Evolutionary conservation across 2,329 filamentous ascomycete genomes (phyloP), one percentile per base, ranked within the genome.

Genomic region (Keithomyces neogunnii): DNA sequence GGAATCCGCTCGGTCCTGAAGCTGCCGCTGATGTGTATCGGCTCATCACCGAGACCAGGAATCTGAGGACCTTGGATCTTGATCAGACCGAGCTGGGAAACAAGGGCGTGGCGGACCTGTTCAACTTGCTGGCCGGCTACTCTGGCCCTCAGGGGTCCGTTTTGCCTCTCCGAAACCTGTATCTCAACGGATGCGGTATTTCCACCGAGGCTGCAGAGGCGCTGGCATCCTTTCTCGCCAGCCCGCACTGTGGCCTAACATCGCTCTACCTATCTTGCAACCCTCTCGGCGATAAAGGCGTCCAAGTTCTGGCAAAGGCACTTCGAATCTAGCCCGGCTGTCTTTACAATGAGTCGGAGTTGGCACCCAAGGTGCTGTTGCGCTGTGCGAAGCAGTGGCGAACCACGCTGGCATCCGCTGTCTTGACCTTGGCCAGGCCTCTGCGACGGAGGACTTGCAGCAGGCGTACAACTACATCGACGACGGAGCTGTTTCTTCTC

Each of bases 61-160:
- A 70, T 35, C 62, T 79, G 38, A 67, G 72, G 29, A 77, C 75
- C 33, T 61, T 80, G 33, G 75, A 78, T 58, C 63, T 79, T n/a
- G 75, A 79, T 55, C 74, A 78, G 58, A 77, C 74, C 3, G 69
- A 77, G 59, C 64, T 79, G 3, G 71, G 75, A 3, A 70, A 78
- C 51, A 65, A 57, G 6, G 76, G 75, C 51, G 66, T 74, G 11
- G 66, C 68, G 2, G 60, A 65, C 33, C 60, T 78, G 2, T 78
- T 78, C 60, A 57, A 55, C 4, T 61, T 61, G 9, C 59, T 76
- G 45, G 64, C 65, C 4, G 55, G 52, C 10, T 60, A 66, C 47
- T 47, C 66, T 28, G 56, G 57, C 44, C 55, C 58, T 1, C 60
- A 66, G 33, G 62, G 60, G 7, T 50, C 45, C 39, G 59, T 57